Percentiles rank a stretch among this genome's conserved stretches.
Conservation (phyloP, 1,139 yeast species). For the Debaryomyces psychrophilus region DNA sequence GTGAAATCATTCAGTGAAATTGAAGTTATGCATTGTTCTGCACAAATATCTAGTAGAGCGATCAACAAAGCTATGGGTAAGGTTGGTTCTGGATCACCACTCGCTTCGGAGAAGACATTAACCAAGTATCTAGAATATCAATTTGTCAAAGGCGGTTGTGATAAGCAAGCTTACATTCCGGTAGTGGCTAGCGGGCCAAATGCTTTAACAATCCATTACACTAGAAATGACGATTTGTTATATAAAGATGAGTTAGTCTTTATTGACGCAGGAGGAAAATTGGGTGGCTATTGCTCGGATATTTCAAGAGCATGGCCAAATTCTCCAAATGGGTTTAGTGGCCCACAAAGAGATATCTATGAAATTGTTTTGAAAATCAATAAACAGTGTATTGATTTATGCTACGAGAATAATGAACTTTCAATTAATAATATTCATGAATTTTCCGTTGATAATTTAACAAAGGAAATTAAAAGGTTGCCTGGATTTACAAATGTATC, state of each 20-base stretch:
- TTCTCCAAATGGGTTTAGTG: constrained; percentile 63
- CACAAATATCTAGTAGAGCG: constrained; percentile 78
- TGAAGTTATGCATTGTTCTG: constrained; percentile 77
- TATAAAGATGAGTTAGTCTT: constrained; percentile 79
- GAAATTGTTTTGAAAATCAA: constrained; percentile 86
- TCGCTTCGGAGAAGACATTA: constrained; percentile 73
- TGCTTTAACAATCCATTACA: constrained; percentile 87
- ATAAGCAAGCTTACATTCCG: constrained; percentile 86
- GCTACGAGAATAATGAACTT: constrained; percentile 53
- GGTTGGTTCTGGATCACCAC: constrained; percentile 46
- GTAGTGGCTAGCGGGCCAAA: constrained; percentile 94
- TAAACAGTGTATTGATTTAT: constrained; percentile 71
- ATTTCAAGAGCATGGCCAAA: constrained; percentile 98
- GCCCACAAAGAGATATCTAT: constrained; percentile 82
- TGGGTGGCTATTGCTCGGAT: constrained; percentile 95
- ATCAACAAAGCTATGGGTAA: constrained; percentile 79
- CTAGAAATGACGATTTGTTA: constrained; percentile 81
- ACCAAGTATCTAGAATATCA: constrained; percentile 83
- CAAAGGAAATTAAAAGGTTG: constrained; percentile 66
- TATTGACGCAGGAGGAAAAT: constrained; percentile 93
- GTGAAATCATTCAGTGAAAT: constrained; percentile 80
- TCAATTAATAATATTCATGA: constrained; percentile 81
- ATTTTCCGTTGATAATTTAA: constrained; percentile 60
- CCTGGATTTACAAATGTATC: constrained; percentile 62
- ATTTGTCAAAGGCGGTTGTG: constrained; percentile 87